phyloP scores from a whole-genome alignment of 139 green algal genomes.

The Coelastrella sp. region DNA sequence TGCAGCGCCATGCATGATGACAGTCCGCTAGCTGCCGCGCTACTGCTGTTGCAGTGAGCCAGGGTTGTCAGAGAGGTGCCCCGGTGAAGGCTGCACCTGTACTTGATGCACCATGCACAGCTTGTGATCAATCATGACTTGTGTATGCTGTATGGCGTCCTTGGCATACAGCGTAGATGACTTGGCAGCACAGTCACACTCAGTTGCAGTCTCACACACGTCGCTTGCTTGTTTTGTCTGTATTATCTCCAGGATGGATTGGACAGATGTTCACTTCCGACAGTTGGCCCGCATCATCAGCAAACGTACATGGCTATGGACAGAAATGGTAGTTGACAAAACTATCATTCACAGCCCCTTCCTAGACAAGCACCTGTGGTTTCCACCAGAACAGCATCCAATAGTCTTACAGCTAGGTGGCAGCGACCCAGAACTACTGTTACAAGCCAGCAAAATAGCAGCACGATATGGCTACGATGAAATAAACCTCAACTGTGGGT shows the following conservation, averaged over 20 bases:
- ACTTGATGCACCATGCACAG: too few relatives aligned
- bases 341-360: conserved; percentile 83
- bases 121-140: too few relatives aligned
- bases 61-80: too few relatives aligned
- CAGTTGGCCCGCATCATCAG: conserved; percentile 87
- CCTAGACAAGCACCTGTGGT: conserved; percentile 81
- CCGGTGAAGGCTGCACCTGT: too few relatives aligned
- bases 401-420: conserved; percentile 93
- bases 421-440: conserved; percentile 79
- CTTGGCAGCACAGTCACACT: too few relatives aligned
- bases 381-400: conserved; percentile 89
- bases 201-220: background rate
- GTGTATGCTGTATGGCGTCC: too few relatives aligned
- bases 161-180: background rate
- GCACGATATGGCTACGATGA: conserved; percentile 88
- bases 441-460: conserved; percentile 68
- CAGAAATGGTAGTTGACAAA: conserved; percentile 95
- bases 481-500: conserved; percentile 97
- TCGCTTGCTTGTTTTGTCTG: background rate
- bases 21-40: background rate
- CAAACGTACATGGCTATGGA: conserved; percentile 87
- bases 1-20: background rate
- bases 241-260: conserved; percentile 84
- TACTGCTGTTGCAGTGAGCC: background rate
- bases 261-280: conserved; percentile 91